phyloP scores from a whole-genome alignment of 1,284 basidiomycete species.

The Veloboletus limbatus region DNA sequence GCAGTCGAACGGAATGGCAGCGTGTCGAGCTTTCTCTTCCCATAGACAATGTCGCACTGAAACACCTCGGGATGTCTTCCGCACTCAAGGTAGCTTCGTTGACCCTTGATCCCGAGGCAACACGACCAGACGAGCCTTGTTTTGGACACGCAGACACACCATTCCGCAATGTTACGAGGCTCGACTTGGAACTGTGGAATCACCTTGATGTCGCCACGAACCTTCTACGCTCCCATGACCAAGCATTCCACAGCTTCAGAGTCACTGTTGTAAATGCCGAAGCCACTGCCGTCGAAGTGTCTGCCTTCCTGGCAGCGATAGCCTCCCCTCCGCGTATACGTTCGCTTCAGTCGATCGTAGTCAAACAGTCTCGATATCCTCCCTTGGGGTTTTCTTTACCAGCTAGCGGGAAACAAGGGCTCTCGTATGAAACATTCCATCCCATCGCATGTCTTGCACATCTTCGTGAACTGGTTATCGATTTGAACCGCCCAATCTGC shows the following conservation, averaged over 20 bases:
- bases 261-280: not conserved
- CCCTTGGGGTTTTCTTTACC: not conserved
- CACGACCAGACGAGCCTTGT: not conserved
- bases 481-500: not conserved
- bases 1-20: constrained; percentile 1
- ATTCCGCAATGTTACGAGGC: not conserved
- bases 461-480: constrained; percentile 2
- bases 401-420: not conserved
- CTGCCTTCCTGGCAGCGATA: not conserved
- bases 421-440: not conserved
- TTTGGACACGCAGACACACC: constrained; percentile 5
- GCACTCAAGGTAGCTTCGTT: constrained; percentile 2
- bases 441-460: constrained; percentile 1
- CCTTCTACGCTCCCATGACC: constrained; percentile 5
- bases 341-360: constrained; percentile 1
- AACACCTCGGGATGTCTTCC: constrained; percentile 1
- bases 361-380: not conserved
- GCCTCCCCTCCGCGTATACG: constrained; percentile 5
- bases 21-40: not conserved
- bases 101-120: not conserved
- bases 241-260: constrained; percentile 1
- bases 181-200: not conserved
- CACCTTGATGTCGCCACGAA: not conserved
- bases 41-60: not conserved
- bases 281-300: not conserved